Conservation (phyloP, 2,329 filamentous ascomycete species). For the Colletotrichum australisinense region DNA sequence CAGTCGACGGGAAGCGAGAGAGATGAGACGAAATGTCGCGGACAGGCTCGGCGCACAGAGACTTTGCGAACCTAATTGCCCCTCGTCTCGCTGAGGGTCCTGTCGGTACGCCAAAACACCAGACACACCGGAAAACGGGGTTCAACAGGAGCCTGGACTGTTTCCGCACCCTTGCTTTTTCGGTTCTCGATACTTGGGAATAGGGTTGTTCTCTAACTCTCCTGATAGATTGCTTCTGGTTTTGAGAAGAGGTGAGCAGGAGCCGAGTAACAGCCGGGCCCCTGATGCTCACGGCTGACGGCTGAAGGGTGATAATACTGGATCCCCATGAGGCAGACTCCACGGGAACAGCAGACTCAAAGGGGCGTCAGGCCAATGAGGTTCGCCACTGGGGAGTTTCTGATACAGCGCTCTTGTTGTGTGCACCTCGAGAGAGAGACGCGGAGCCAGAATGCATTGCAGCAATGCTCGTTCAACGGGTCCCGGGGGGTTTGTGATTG, state of each 20-base stretch:
- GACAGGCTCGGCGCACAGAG: conserved; percentile 30
- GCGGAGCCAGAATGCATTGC: conserved; percentile 8
- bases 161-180: conserved; percentile 5
- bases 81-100: conserved; percentile 3
- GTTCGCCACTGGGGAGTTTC: conserved; percentile 9
- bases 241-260: neutral
- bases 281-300: conserved; percentile 9
- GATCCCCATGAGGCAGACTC: conserved; percentile 18
- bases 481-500: neutral
- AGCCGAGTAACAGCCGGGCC: neutral
- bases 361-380: conserved; percentile 27
- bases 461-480: neutral
- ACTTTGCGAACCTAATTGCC: conserved; percentile 24
- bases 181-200: neutral
- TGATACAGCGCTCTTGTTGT: conserved; percentile 20
- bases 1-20: conserved; percentile 24
- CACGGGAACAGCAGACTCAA: neutral
- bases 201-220: neutral
- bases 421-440: neutral
- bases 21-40: conserved; percentile 33
- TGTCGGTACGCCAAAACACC: neutral
- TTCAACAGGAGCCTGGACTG: neutral
- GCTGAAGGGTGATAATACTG: conserved; percentile 17
- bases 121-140: neutral
- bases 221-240: neutral